Base-by-base conservation (phyloP, 371 early-diverging fungal genomes). In the Mortierella sp. region DNA sequence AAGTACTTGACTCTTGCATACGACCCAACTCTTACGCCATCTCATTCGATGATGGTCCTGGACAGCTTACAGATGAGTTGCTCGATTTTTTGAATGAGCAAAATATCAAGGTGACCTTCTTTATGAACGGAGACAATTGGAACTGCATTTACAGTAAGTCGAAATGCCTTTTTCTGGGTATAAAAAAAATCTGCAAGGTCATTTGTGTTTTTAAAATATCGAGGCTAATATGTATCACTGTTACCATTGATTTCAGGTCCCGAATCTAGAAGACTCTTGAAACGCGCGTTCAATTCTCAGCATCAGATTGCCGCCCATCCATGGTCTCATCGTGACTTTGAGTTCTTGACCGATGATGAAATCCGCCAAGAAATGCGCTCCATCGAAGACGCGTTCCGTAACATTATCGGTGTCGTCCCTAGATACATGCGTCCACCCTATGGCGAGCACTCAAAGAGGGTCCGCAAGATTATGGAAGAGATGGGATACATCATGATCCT, bases 231-330 rank as follows among this genome's bases (percentile, higher is more conserved):
- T 8, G 8, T 37, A 37, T 43, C 17, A 10, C 17, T 43, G 17
- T 43, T 43, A 43, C 43, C 43, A 22, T 26, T 28, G 23, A 47
- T 43, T 23, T 28, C 40, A 79, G 80, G 53, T 23, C 59, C 70
- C 13, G 80, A 79, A 32, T 66, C 74, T 0, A 70, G 70, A 31
- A 56, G 80, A 19, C 70, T 79, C 0, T 29, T 89, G 40, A 83
- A 70, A 51, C 79, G 83, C 43, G 87, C 85, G 3, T 83, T 83
- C 60, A 29, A 66, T 0, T 64, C 73, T 15, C 85, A 84, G 8
- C 87, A 88, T 72, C 89, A 89, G 62, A 86, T 90, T 57, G 91
- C 88, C 0, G 85, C 85, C 55, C 91, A 90, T 63, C 88, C 89
- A 2, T 88, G 87, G 83, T 80, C 85, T 1, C 92, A 93, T 61